phyloP scores from a whole-genome alignment of 192 early-diverging fungal genomes.

The Backusella australiensis region DNA sequence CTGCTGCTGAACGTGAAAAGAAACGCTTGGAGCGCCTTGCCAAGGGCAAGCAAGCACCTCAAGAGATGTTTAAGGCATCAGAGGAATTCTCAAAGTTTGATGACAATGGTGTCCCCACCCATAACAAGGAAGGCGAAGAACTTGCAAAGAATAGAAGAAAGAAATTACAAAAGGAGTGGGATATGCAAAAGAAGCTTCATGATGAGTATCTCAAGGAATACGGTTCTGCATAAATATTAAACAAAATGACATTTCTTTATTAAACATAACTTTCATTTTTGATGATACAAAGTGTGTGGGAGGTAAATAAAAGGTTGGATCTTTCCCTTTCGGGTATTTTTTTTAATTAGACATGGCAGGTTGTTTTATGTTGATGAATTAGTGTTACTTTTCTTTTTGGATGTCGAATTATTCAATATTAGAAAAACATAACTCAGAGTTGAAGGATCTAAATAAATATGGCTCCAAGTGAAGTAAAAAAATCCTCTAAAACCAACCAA shows the following conservation, averaged over 20 bases:
- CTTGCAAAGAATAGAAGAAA: constrained; percentile 82
- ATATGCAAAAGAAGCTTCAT: constrained; percentile 87
- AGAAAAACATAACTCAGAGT: too few species aligned
- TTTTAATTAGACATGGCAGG: too few species aligned
- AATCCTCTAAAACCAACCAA: neutral
- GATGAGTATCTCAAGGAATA: constrained; percentile 67
- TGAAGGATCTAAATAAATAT: too few species aligned
- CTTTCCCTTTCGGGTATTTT: too few species aligned
- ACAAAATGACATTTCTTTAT: neutral
- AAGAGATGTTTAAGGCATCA: constrained; percentile 79
- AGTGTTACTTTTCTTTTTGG: too few species aligned
- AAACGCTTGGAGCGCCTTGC: constrained; percentile 69
- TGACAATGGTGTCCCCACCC: constrained; percentile 83
- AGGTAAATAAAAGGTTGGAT: too few species aligned
- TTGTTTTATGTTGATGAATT: too few species aligned
- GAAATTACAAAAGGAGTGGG: constrained; percentile 86
- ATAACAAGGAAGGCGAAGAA: constrained; percentile 79
- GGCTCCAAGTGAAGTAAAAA: neutral
- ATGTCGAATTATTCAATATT: too few species aligned
- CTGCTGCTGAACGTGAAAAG: constrained; percentile 56
- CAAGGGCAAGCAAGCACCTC: constrained; percentile 74
- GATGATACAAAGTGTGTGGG: neutral
- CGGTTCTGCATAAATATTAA: neutral
- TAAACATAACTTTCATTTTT: too few species aligned
- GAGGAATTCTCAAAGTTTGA: constrained; percentile 75